Evolutionary conservation across 2,329 filamentous ascomycete genomes (phyloP).

Genomic region (Penicillium expansum): DNA sequence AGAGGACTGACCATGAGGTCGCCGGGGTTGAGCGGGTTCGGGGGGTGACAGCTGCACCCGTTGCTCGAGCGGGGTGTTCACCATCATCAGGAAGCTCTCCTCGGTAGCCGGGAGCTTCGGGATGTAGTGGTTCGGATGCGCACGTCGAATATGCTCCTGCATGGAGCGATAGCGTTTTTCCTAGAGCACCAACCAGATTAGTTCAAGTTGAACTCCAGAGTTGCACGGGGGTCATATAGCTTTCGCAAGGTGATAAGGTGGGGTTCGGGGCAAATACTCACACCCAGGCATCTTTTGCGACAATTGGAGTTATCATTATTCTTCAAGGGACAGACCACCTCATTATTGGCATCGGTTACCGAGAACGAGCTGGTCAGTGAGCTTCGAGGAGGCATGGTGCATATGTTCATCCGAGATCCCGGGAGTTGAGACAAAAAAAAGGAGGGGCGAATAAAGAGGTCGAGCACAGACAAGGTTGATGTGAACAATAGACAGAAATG

Average conservation of each 20-base stretch:
- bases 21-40: constrained; percentile 35
- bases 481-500: constrained; percentile 7
- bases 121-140: constrained; percentile 96
- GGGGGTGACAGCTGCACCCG: constrained; percentile 55
- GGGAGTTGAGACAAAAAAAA: constrained; percentile 6
- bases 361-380: constrained; percentile 87
- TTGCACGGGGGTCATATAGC: constrained; percentile 2
- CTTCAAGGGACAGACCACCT: constrained; percentile 92
- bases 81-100: constrained; percentile 96
- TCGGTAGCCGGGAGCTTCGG: constrained; percentile 96
- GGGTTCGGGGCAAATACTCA: constrained; percentile 58
- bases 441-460: constrained; percentile 12
- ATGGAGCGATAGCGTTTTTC: constrained; percentile 97
- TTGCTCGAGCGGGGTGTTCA: constrained; percentile 80
- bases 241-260: constrained; percentile 12
- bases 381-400: constrained; percentile 81
- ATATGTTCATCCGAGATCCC: constrained; percentile 36
- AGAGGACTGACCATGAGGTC: constrained; percentile 39
- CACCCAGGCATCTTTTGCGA: constrained; percentile 95
- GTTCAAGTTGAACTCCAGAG: constrained; percentile 10
- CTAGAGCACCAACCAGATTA: constrained; percentile 47
- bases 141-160: constrained; percentile 98
- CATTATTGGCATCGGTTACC: constrained; percentile 86
- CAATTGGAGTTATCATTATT: constrained; percentile 97
- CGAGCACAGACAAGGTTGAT: constrained; percentile 10